These are phyloP conservation scores for Xylariales sp. DNA, from an alignment of 2,329 filamentous ascomycete species.

Conservation along the genomic window DNA sequence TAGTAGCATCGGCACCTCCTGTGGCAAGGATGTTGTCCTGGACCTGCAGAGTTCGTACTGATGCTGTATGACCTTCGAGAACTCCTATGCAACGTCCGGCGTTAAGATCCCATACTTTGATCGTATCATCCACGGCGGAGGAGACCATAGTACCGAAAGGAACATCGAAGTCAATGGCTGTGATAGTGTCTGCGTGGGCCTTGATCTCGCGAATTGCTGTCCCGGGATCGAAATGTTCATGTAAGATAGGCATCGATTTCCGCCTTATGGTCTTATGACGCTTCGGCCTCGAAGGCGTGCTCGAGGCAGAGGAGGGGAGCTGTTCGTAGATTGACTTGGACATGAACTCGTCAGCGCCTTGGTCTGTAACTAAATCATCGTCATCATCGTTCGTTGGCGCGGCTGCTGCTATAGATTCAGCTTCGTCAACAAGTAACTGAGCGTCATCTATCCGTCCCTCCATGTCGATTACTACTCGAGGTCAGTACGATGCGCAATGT, in stretches of 20 bases:
- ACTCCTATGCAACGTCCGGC: constrained; percentile 86
- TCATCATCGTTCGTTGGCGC: constrained; percentile 37
- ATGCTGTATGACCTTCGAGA: constrained; percentile 90
- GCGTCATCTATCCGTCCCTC: constrained; percentile 59
- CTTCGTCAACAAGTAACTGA: constrained; percentile 54
- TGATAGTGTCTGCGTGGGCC: constrained; percentile 83
- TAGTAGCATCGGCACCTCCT: constrained; percentile 90
- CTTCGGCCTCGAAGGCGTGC: constrained; percentile 45
- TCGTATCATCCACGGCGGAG: constrained; percentile 85
- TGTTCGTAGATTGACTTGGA: constrained; percentile 97
- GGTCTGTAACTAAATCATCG: constrained; percentile 43
- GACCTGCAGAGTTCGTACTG: constrained; percentile 86
- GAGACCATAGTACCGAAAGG: constrained; percentile 95
- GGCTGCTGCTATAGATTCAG: constrained; percentile 48
- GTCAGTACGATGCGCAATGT: constrained; percentile 24
- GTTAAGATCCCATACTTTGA: constrained; percentile 95
- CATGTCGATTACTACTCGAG: constrained; percentile 52
- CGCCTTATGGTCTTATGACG: constrained; percentile 57
- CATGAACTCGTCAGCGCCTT: constrained; percentile 70
- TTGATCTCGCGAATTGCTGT: constrained; percentile 83
- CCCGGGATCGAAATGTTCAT: constrained; percentile 91
- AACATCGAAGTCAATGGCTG: constrained; percentile 91
- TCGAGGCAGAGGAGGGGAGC: constrained; percentile 56
- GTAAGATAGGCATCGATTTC: constrained; percentile 88
- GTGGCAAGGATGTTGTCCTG: constrained; percentile 95